Conservation (phyloP, 805 yeast species). For the Saccharomyces paradoxus region DNA sequence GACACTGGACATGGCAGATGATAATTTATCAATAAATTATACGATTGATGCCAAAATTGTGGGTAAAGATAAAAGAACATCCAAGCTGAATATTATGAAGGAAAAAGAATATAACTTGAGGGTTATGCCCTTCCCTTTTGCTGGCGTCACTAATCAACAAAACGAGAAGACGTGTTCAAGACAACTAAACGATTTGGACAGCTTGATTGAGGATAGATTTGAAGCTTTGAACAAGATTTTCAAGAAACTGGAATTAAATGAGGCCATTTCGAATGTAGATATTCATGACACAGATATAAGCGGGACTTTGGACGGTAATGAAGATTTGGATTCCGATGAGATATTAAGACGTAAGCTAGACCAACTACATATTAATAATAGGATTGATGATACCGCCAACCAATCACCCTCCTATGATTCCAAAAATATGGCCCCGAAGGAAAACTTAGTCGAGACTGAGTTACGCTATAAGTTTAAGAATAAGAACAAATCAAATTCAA, state of each 20-base stretch:
- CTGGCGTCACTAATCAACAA: slow-evolving; percentile 10
- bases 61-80: slow-evolving; percentile 34
- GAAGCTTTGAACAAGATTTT: slow-evolving; percentile 20
- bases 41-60: slow-evolving; percentile 50
- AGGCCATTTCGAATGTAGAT: slow-evolving; percentile 21
- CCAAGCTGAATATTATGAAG: slow-evolving; percentile 27
- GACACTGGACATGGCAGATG: slow-evolving; percentile 43
- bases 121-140: slow-evolving; percentile 35
- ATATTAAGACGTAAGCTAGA: slow-evolving; percentile 23
- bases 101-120: slow-evolving; percentile 33
- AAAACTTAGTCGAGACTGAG: slow-evolving; percentile 21
- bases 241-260: slow-evolving; percentile 15
- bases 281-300: slow-evolving; percentile 23
- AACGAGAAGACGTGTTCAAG: slow-evolving; percentile 15
- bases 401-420: slow-evolving; percentile 8
- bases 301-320: slow-evolving; percentile 19
- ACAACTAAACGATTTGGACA: slow-evolving; percentile 20
- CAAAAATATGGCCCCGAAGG: slow-evolving; percentile 7
- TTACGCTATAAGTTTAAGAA: slow-evolving; percentile 22
- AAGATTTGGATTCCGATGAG: slow-evolving; percentile 19
- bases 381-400: slow-evolving; percentile 8
- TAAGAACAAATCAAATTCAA: slow-evolving; percentile 14
- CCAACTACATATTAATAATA: slow-evolving; percentile 24
- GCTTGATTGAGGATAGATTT: slow-evolving; percentile 23
- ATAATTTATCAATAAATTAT: slow-evolving; percentile 41